phyloP scores from a whole-genome alignment of 345 rosid species.

The Gossypium mustelinum region DNA sequence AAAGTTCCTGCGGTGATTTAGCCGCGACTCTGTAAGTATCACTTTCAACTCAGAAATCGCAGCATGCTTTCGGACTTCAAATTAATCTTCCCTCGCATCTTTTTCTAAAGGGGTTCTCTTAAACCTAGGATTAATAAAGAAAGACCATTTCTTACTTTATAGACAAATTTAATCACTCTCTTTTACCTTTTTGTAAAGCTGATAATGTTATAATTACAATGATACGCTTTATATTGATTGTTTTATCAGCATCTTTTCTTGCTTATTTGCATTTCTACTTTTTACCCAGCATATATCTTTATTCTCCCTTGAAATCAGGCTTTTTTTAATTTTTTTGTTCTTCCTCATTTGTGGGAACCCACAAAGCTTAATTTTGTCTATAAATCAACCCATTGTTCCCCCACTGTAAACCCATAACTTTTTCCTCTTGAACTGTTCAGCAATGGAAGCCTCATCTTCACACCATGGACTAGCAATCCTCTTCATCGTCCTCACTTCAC shows the following conservation, averaged over 20 bases:
- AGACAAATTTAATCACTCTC: background rate
- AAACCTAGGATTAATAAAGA: background rate
- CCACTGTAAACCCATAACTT: background rate
- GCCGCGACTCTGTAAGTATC: background rate
- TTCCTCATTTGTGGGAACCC: background rate
- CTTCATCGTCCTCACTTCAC: background rate
- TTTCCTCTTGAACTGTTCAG: background rate
- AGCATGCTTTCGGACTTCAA: background rate
- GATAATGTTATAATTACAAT: background rate
- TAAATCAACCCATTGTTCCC: background rate
- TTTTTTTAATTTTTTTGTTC: background rate
- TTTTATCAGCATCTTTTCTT: constrained; percentile 7
- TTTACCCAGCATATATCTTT: background rate
- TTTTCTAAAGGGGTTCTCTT: too few relatives aligned
- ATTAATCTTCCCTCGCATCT: background rate
- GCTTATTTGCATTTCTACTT: background rate
- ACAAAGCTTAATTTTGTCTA: background rate
- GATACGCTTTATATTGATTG: background rate
- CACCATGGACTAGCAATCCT: background rate
- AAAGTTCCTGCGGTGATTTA: background rate
- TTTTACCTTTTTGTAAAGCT: background rate
- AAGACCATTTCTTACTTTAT: background rate
- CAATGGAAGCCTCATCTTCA: background rate
- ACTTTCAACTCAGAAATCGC: background rate
- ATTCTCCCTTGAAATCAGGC: constrained; percentile 5